These are phyloP conservation scores for Penicillium sp. DNA, from an alignment of 2,329 filamentous ascomycete species.

Conservation along the genomic window DNA sequence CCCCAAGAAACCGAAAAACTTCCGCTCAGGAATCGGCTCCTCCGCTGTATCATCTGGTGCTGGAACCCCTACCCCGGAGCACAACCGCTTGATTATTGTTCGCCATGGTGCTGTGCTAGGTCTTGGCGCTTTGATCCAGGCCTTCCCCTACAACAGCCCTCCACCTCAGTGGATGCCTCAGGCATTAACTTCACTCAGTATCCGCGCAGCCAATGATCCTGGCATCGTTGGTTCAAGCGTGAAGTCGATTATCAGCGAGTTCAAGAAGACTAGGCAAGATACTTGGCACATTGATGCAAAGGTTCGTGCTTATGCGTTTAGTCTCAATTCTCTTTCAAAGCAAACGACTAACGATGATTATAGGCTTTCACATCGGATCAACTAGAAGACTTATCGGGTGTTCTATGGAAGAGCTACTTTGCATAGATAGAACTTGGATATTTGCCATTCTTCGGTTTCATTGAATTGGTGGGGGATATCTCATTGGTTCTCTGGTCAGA, in stretches of 20 bases:
- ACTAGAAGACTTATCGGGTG: conserved; percentile 89
- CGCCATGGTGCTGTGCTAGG: conserved; percentile 90
- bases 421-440: conserved; percentile 52
- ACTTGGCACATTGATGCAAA: conserved; percentile 98
- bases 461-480: neutral
- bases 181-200: conserved; percentile 79
- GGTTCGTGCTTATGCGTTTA: conserved; percentile 55
- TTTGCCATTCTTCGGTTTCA: neutral
- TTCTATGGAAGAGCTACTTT: conserved; percentile 99
- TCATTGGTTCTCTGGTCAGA: neutral
- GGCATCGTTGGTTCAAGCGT: conserved; percentile 95
- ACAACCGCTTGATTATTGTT: conserved; percentile 72
- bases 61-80: conserved; percentile 51
- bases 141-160: conserved; percentile 92
- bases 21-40: conserved; percentile 34
- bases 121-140: conserved; percentile 84
- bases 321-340: neutral
- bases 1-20: conserved; percentile 61
- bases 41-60: conserved; percentile 46
- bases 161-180: conserved; percentile 93
- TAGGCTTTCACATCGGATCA: conserved; percentile 87
- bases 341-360: conserved; percentile 35
- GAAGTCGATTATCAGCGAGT: conserved; percentile 89
- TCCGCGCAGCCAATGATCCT: conserved; percentile 79
- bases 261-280: conserved; percentile 99